Percentiles rank a stretch among this genome's conserved stretches.
phyloP scores from a whole-genome alignment of 2,329 filamentous ascomycete species.

The Hymenoscyphus infarciens region DNA sequence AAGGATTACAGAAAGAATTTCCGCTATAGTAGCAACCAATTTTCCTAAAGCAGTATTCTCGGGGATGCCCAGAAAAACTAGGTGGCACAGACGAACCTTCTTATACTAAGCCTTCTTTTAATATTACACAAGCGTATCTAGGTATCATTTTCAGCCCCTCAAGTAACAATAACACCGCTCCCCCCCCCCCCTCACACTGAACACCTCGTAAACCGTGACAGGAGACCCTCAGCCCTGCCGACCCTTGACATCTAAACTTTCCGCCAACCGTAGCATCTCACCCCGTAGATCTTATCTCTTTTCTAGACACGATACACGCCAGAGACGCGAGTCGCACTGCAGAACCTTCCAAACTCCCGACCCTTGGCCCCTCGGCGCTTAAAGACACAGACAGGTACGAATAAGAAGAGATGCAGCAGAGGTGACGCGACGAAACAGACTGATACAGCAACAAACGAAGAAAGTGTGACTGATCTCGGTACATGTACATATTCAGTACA shows the following conservation, averaged over 20 bases:
- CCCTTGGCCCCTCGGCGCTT: too few species aligned
- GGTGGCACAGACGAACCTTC: not conserved
- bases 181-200: not conserved
- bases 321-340: not conserved
- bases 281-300: not conserved
- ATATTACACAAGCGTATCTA: too few species aligned
- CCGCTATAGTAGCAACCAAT: not conserved
- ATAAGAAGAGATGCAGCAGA: too few species aligned
- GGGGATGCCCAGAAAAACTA: not conserved
- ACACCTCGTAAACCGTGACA: not conserved
- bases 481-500: not conserved
- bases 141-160: not conserved
- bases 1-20: too few species aligned
- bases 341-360: not conserved
- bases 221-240: not conserved
- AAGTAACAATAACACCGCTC: not conserved
- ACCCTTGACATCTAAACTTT: not conserved
- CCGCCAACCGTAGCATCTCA: not conserved
- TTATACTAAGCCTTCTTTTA: not conserved
- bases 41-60: not conserved
- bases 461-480: not conserved
- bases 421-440: not conserved
- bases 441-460: not conserved
- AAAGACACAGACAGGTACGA: too few species aligned
- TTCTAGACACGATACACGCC: constrained; percentile 1